These are phyloP conservation scores for Xylariaceae sp. DNA, from an alignment of 2,329 filamentous ascomycete species.

Conservation along the genomic window DNA sequence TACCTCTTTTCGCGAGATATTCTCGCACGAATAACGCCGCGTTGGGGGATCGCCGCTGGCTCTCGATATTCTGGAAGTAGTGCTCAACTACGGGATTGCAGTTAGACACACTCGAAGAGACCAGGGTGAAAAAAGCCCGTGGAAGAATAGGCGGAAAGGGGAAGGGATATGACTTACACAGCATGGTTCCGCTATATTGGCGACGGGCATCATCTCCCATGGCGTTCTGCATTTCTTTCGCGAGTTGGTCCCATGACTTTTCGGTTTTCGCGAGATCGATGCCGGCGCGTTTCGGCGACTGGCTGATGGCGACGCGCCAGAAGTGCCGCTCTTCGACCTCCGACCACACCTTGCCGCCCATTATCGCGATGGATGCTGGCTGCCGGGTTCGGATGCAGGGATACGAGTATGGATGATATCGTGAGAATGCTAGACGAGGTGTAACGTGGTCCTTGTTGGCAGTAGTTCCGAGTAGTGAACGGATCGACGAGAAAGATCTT, in stretches of 20 bases:
- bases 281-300: constrained; percentile 35
- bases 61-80: constrained; percentile 43
- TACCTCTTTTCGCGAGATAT: constrained; percentile 29
- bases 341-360: constrained; percentile 52
- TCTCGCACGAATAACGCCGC: constrained; percentile 35
- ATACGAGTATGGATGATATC: background rate
- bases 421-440: background rate
- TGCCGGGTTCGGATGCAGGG: background rate
- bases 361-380: constrained; percentile 10
- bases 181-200: constrained; percentile 38
- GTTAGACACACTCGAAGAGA: background rate
- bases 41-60: constrained; percentile 36
- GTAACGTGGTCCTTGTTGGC: background rate
- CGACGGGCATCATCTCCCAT: constrained; percentile 38
- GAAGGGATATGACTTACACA: constrained; percentile 35
- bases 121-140: background rate
- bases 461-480: too few relatives aligned
- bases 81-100: constrained; percentile 39
- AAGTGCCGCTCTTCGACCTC: constrained; percentile 46
- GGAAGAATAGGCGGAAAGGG: background rate
- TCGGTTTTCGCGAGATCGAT: constrained; percentile 27
- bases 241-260: constrained; percentile 38
- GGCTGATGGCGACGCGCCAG: constrained; percentile 41
- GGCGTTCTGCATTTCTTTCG: constrained; percentile 36
- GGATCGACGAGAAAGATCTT: background rate